phyloP scores from a whole-genome alignment of 2,329 filamentous ascomycete genomes.

The Fusarium napiforme region DNA sequence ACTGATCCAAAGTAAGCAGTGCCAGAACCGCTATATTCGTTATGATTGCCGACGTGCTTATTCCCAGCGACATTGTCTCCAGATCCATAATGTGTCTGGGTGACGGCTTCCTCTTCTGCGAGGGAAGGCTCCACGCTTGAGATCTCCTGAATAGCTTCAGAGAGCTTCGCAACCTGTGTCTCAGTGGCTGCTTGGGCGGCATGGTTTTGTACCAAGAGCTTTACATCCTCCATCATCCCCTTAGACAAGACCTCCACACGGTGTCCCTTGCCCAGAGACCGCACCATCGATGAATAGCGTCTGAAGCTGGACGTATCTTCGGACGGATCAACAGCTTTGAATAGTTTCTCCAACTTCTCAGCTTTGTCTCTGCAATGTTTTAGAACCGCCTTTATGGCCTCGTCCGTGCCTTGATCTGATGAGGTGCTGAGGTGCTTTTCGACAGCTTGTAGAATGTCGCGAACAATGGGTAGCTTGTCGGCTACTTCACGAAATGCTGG shows the following conservation, averaged over 20 bases:
- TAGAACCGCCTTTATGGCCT: background rate
- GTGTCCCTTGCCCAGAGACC: background rate
- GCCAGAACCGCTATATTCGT: background rate
- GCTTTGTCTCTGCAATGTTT: background rate
- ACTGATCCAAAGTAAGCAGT: background rate
- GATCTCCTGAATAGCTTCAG: background rate
- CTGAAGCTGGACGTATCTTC: background rate
- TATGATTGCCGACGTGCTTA: background rate
- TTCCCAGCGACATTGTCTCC: background rate
- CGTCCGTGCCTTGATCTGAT: rapidly evolving
- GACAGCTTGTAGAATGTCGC: rapidly evolving
- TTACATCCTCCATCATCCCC: background rate
- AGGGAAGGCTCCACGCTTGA: rapidly evolving
- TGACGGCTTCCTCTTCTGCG: rapidly evolving
- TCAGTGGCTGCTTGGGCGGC: background rate
- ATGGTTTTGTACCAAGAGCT: background rate
- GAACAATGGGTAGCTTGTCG: background rate
- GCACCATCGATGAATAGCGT: background rate
- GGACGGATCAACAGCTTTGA: background rate
- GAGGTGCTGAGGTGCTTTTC: background rate
- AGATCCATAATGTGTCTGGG: background rate
- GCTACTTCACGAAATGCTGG: background rate
- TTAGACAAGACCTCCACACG: background rate
- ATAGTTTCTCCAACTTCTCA: background rate
- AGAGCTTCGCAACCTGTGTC: background rate